Percentiles rank a stretch among this genome's conserved stretches.
Conservation (phyloP, 2,329 filamentous ascomycete genomes). For the Fusarium sterilihyphosum region DNA sequence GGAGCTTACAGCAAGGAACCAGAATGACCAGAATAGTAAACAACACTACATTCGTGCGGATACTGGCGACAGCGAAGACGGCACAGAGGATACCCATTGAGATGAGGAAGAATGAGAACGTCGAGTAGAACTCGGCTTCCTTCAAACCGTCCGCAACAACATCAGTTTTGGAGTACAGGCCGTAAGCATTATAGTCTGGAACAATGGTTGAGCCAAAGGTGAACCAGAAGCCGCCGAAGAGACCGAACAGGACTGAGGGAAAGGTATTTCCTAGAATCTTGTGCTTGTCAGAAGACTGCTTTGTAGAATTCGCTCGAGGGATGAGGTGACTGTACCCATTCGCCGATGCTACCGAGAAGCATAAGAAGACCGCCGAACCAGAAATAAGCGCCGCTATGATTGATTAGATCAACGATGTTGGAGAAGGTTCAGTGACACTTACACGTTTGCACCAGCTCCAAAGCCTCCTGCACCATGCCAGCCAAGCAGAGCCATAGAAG, state of each 20-base stretch:
- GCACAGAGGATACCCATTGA: not conserved
- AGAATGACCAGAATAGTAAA: not conserved
- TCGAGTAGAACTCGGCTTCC: not conserved
- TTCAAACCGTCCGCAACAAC: not conserved
- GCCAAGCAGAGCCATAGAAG: not conserved
- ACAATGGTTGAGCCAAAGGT: not conserved
- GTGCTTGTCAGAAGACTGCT: not conserved
- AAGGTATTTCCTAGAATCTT: not conserved
- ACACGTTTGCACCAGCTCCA: not conserved
- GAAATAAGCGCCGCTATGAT: not conserved
- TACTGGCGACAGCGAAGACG: not conserved
- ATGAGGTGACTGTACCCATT: not conserved
- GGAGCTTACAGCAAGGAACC: not conserved
- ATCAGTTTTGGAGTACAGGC: not conserved
- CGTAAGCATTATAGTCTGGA: not conserved
- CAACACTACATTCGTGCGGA: not conserved
- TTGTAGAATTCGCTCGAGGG: not conserved
- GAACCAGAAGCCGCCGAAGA: not conserved
- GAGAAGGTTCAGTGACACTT: fast-evolving
- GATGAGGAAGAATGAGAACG: not conserved
- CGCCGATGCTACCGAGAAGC: not conserved
- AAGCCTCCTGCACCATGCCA: not conserved
- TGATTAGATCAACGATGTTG: fast-evolving
- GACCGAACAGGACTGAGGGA: not conserved
- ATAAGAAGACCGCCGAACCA: not conserved